These are phyloP conservation scores for Hemileccinum rubropunctum DNA, from an alignment of 768 basidiomycete species.

Conservation along the genomic window DNA sequence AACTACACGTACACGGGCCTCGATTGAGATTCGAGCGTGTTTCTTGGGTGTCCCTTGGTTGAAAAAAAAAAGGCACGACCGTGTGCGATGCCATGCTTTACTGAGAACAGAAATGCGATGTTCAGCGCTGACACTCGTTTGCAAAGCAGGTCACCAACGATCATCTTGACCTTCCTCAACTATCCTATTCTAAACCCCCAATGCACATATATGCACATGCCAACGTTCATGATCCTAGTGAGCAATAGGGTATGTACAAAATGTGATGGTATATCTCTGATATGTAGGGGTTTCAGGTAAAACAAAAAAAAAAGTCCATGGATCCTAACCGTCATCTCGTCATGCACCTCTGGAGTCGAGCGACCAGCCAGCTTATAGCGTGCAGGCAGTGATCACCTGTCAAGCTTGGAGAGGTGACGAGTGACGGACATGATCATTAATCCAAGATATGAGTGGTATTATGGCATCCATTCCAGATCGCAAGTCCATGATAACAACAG, in stretches of 20 bases:
- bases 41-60: too few relatives aligned
- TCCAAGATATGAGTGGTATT: slow-evolving; percentile 3
- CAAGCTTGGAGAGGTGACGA: not conserved
- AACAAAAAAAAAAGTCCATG: not conserved
- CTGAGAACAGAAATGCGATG: too few relatives aligned
- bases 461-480: not conserved
- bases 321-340: not conserved
- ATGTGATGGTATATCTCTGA: slow-evolving; percentile 12
- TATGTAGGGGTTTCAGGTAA: not conserved
- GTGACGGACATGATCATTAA: slow-evolving; percentile 6
- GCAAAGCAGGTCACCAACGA: too few relatives aligned
- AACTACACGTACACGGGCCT: too few relatives aligned
- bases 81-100: too few relatives aligned
- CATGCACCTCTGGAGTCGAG: not conserved
- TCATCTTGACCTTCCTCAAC: too few relatives aligned
- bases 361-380: not conserved
- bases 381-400: not conserved
- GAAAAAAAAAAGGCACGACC: too few relatives aligned
- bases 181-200: too few relatives aligned
- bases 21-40: too few relatives aligned
- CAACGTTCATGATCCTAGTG: not conserved
- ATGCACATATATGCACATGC: too few relatives aligned
- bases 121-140: too few relatives aligned
- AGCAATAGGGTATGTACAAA: not conserved
- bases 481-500: not conserved